Evolutionary conservation across 192 early-diverging fungal genomes (phyloP).

Genomic region (Coemansia sp.): DNA sequence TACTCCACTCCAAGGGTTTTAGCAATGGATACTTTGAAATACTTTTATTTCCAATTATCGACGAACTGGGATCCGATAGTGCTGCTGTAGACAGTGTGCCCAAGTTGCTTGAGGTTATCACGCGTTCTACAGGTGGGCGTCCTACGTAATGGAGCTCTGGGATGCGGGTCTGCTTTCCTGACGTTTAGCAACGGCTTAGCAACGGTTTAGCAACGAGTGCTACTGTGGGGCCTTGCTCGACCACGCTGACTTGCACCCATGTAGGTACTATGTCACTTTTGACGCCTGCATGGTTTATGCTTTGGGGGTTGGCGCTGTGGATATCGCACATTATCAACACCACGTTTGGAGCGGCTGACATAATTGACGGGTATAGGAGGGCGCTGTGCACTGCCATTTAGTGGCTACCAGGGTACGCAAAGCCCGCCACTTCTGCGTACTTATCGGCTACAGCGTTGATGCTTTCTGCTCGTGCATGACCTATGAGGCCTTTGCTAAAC

Average conservation of each 20-base stretch:
- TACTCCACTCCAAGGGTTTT: slow-evolving; percentile 83
- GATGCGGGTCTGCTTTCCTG: slow-evolving; percentile 97
- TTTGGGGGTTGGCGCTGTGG: slow-evolving; percentile 91
- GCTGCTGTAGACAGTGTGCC: slow-evolving; percentile 96
- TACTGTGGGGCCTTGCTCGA: slow-evolving; percentile 97
- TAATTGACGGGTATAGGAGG: slow-evolving; percentile 70
- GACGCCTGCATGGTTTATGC: slow-evolving; percentile 97
- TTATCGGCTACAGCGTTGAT: slow-evolving; percentile 94
- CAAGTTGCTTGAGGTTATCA: slow-evolving; percentile 87
- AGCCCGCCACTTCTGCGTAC: slow-evolving; percentile 92
- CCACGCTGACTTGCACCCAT: slow-evolving; percentile 94
- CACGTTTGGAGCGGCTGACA: slow-evolving; percentile 74
- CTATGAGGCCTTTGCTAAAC: slow-evolving; percentile 84
- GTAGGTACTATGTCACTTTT: slow-evolving; percentile 91
- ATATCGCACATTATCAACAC: slow-evolving; percentile 69
- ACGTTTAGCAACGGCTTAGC: slow-evolving; percentile 99
- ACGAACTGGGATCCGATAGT: slow-evolving; percentile 94
- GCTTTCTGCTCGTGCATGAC: slow-evolving; percentile 92
- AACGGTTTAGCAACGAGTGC: too few species aligned
- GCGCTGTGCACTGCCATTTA: slow-evolving; percentile 93
- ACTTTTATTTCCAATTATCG: slow-evolving; percentile 93
- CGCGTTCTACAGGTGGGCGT: slow-evolving; percentile 97
- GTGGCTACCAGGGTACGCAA: slow-evolving; percentile 89
- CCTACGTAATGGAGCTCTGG: slow-evolving; percentile 97
- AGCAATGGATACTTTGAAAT: slow-evolving; percentile 66